A percentile compares a stretch with the other conserved stretches of the same genome.
These are phyloP conservation scores for Termitomyces sp. DNA, from an alignment of 768 basidiomycete species.

Conservation along the genomic window DNA sequence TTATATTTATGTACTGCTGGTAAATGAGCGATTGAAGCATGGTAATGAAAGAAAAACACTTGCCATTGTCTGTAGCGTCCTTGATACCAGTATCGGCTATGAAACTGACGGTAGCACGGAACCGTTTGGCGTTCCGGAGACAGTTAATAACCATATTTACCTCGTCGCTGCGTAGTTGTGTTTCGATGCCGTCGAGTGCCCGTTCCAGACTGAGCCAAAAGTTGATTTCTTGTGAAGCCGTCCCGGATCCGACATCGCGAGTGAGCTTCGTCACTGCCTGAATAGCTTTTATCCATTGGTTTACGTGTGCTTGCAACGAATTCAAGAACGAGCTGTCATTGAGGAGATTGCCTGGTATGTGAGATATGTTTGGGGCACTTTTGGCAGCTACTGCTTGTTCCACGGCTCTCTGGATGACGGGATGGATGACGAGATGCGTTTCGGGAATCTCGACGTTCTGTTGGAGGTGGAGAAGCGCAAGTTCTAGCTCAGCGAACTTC, in stretches of 20 bases:
- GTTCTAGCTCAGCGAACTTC: constrained; percentile 96
- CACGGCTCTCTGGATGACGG: constrained; percentile 81
- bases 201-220: constrained; percentile 97
- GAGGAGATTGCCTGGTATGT: constrained; percentile 67
- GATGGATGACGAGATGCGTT: constrained; percentile 89
- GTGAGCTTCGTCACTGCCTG: constrained; percentile 95
- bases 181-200: constrained; percentile 89
- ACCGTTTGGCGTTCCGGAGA: constrained; percentile 91
- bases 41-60: constrained; percentile 18
- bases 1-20: constrained; percentile 92
- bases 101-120: constrained; percentile 96
- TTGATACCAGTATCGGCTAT: constrained; percentile 96
- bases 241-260: constrained; percentile 89
- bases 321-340: constrained; percentile 92
- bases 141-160: constrained; percentile 93
- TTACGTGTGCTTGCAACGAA: constrained; percentile 87
- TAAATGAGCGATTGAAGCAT: not conserved
- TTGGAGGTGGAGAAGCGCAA: constrained; percentile 90
- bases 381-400: constrained; percentile 57
- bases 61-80: constrained; percentile 85
- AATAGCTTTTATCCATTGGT: constrained; percentile 97
- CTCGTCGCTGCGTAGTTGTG: constrained; percentile 87
- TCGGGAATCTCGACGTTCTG: constrained; percentile 99
- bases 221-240: constrained; percentile 98
- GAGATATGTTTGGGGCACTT: constrained; percentile 67